Evolutionary conservation across 768 basidiomycete species (phyloP).

Genomic region (Phaffia tasmanica): DNA sequence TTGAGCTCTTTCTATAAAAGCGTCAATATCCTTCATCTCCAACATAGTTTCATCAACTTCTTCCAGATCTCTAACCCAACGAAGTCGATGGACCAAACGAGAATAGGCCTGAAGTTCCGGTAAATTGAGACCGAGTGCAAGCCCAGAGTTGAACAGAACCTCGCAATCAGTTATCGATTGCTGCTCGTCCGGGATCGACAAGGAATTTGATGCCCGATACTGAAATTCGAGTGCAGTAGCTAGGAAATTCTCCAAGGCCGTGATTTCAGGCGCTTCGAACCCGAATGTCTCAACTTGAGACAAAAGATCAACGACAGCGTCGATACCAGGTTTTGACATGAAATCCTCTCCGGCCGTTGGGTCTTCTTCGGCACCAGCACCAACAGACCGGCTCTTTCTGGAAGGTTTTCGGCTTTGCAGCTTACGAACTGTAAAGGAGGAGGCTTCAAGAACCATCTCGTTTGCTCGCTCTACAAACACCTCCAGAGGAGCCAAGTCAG

Average conservation of each 20-base stretch:
- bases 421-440: slow-evolving; percentile 17
- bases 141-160: slow-evolving; percentile 55
- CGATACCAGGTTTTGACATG: slow-evolving; percentile 41
- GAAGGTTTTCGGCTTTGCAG: slow-evolving; percentile 10
- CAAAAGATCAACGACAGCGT: slow-evolving; percentile 59
- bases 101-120: slow-evolving; percentile 68
- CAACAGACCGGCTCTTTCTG: not conserved
- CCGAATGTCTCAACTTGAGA: slow-evolving; percentile 64
- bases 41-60: slow-evolving; percentile 58
- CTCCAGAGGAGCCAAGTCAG: slow-evolving; percentile 59
- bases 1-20: slow-evolving; percentile 58
- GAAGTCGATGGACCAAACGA: slow-evolving; percentile 67
- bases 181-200: slow-evolving; percentile 32
- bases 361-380: slow-evolving; percentile 29
- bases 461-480: slow-evolving; percentile 52
- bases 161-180: slow-evolving; percentile 49
- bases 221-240: slow-evolving; percentile 32
- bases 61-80: slow-evolving; percentile 58
- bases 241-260: slow-evolving; percentile 32
- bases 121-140: slow-evolving; percentile 68
- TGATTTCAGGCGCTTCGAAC: slow-evolving; percentile 72
- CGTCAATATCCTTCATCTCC: slow-evolving; percentile 65
- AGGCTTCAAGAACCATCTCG: slow-evolving; percentile 30
- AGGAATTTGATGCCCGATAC: slow-evolving; percentile 30
- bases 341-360: slow-evolving; percentile 56